Percentiles rank a stretch among this genome's conserved stretches.
These are phyloP conservation scores for Aspergillus nanangensis DNA, from an alignment of 495 filamentous ascomycete species.

Conservation along the genomic window DNA sequence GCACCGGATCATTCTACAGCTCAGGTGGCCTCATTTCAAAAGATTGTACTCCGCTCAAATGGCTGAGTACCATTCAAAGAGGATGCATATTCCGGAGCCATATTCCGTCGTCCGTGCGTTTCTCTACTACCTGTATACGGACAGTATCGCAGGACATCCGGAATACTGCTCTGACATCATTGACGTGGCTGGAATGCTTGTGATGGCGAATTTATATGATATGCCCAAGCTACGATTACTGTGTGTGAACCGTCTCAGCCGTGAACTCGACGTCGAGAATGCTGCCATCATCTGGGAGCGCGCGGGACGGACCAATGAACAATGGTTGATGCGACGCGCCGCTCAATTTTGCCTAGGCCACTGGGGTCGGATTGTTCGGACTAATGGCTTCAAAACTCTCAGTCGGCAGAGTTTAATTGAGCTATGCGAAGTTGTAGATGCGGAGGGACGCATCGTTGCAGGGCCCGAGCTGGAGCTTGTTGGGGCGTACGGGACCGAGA, in stretches of 20 bases:
- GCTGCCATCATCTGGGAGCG: conserved; percentile 96
- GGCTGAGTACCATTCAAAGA: conserved; percentile 92
- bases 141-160: conserved; percentile 70
- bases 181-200: conserved; percentile 91
- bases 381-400: conserved; percentile 76
- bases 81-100: conserved; percentile 96
- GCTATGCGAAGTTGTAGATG: conserved; percentile 88
- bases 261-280: conserved; percentile 88
- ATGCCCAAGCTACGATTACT: conserved; percentile 87
- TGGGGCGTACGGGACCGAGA: conserved; percentile 59
- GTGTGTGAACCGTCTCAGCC: conserved; percentile 79
- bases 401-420: conserved; percentile 75
- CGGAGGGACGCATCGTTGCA: conserved; percentile 79
- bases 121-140: conserved; percentile 93
- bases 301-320: conserved; percentile 81
- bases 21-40: conserved; percentile 94
- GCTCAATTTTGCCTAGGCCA: conserved; percentile 83
- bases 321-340: conserved; percentile 85
- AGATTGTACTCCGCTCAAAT: conserved; percentile 88
- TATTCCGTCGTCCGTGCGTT: conserved; percentile 94
- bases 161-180: conserved; percentile 65
- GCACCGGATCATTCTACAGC: conserved; percentile 86
- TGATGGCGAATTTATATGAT: conserved; percentile 97
- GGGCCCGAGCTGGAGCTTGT: conserved; percentile 82
- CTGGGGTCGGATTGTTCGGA: conserved; percentile 93